Percentiles rank a stretch among this genome's conserved stretches.
Conservation (phyloP, 345 rosid genomes). For the Linum tenue region DNA sequence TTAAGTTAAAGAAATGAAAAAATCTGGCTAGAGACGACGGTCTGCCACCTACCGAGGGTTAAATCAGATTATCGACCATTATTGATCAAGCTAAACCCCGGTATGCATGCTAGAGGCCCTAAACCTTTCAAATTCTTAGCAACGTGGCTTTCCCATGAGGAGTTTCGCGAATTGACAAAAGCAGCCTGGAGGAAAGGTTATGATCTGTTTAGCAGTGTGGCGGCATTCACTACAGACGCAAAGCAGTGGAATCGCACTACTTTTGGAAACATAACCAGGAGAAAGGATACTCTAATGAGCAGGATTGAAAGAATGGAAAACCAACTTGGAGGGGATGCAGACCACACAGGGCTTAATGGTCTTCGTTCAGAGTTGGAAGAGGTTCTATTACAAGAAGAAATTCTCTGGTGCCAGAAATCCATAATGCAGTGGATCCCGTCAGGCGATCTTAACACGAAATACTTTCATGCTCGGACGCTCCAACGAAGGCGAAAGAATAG, state of each 20-base stretch:
- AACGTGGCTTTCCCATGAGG: background rate
- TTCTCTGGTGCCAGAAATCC: background rate
- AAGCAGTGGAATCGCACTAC: background rate
- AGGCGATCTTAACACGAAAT: background rate
- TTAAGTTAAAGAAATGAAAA: no score
- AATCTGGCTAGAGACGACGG: background rate
- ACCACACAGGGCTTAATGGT: background rate
- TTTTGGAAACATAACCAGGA: background rate
- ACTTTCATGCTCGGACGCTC: background rate
- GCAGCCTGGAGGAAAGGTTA: background rate
- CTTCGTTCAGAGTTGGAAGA: background rate
- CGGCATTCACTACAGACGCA: background rate
- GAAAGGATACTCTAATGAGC: background rate
- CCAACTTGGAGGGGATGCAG: background rate
- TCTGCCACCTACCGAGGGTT: background rate
- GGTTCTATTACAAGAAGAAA: background rate
- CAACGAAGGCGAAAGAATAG: background rate
- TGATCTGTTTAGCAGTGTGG: background rate
- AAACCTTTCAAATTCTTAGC: background rate
- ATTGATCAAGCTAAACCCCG: background rate
- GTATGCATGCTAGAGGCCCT: no score
- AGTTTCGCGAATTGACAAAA: background rate
- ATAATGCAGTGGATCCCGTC: background rate
- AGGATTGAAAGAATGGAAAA: background rate
- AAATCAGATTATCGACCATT: background rate